Base-by-base conservation (phyloP, 164 flowering plant species). In the Kingdonia uniflora region DNA sequence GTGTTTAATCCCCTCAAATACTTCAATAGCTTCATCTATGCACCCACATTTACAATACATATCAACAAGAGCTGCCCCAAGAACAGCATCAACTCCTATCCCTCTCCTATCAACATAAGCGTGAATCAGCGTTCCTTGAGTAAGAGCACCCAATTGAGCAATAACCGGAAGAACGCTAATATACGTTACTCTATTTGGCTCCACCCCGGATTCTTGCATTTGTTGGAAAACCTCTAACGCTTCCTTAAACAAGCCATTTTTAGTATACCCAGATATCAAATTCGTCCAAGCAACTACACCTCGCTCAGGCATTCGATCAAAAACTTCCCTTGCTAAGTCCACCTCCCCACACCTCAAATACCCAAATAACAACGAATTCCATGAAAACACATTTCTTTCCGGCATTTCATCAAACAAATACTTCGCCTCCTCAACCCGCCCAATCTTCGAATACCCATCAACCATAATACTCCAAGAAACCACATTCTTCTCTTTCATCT, bases 381-480 rank as follows among this genome's bases (percentile, higher is more conserved):
- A 57, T 0, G 60, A 23, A 48, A 48, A 49, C 44, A 37, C 37
- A 38, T 57, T 49, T 19, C 54, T 49, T 17, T 38, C 54, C 1
- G 60, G 60, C 60, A 57, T 57, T 49, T 49, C 52, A 39, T 49
- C 53, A 40, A 57, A 57, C 40, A 48, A 15, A n/a, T 16, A 17
- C 12, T 41, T 29, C 23, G 53, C 53, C 11, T 48, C 12, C 26
- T 40, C 60, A 39, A 57, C 49, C 13, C 45, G 35, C 29, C 60
- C 60, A 8, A 15, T 11, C 37, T 48, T 57, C 5, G 23, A 38
- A 48, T 48, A 57, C 45, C 60, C 60, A 23, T 49, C 60, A n/a
- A 57, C n/a, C 60, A 57, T 57, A 5, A 39, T 33, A 57, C 53
- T 57, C 60, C 60, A 57, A 38, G 60, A 57, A 57, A 48, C 52